Evolutionary conservation across 768 basidiomycete species (phyloP).

Genomic region (Favolaschia claudopus): DNA sequence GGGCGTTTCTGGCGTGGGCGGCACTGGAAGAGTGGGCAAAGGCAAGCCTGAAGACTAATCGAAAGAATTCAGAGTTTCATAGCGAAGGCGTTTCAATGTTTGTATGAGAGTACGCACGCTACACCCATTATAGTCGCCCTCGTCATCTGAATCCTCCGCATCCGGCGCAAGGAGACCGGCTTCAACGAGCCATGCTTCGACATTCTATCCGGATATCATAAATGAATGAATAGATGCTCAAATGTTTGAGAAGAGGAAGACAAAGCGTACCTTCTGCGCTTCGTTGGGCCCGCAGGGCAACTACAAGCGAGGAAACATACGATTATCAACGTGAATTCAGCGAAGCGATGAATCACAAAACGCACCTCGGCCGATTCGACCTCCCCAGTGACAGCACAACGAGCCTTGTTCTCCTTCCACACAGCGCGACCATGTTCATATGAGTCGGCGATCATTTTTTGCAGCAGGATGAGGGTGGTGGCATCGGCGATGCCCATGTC

Average conservation of each 20-base stretch:
- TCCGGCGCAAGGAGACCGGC: slow-evolving; percentile 10
- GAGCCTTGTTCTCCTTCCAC: slow-evolving; percentile 18
- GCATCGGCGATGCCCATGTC: slow-evolving; percentile 19
- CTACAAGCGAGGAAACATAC: neutral
- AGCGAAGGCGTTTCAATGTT: too few species aligned
- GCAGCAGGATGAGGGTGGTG: slow-evolving; percentile 13
- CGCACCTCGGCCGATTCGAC: slow-evolving; percentile 6
- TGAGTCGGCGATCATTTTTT: slow-evolving; percentile 25
- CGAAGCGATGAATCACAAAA: neutral
- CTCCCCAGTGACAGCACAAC: slow-evolving; percentile 10
- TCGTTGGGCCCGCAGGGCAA: slow-evolving; percentile 13
- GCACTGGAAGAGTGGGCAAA: neutral
- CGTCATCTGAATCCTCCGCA: neutral
- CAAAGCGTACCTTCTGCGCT: slow-evolving; percentile 10
- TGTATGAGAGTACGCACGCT: too few species aligned
- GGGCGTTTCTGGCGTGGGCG: neutral
- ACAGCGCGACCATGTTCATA: slow-evolving; percentile 15
- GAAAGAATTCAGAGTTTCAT: neutral
- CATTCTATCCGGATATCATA: slow-evolving; percentile 8
- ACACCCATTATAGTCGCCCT: neutral
- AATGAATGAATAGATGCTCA: neutral
- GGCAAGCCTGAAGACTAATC: neutral
- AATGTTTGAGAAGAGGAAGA: neutral
- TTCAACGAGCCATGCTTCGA: slow-evolving; percentile 9
- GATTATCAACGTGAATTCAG: neutral